Conservation (phyloP, 805 yeast species). For the Aciculoconidium aculeatum region DNA sequence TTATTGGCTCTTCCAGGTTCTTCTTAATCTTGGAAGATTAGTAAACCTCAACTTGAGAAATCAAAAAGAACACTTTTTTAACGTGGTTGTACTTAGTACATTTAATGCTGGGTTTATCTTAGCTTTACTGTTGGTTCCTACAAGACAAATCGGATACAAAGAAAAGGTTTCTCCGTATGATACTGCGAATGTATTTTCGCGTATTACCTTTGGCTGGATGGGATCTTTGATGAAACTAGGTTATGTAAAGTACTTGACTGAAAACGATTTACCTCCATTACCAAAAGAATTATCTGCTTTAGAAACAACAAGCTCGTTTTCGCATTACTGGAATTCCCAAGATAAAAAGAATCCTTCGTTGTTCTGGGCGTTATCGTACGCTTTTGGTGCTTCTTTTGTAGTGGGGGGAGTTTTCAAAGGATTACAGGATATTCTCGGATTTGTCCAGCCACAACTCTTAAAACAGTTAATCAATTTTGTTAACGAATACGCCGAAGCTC, state of each 20-base stretch:
- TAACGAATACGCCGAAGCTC: slow-evolving; percentile 33
- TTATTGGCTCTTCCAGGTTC: slow-evolving; percentile 62
- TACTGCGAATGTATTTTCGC: slow-evolving; percentile 55
- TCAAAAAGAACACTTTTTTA: slow-evolving; percentile 36
- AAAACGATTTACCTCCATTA: slow-evolving; percentile 71
- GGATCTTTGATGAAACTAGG: slow-evolving; percentile 77
- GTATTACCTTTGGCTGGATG: slow-evolving; percentile 88
- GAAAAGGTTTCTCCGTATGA: slow-evolving; percentile 42
- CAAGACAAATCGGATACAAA: slow-evolving; percentile 1
- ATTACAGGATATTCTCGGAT: slow-evolving; percentile 73
- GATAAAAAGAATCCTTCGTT: slow-evolving; percentile 43
- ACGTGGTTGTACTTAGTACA: slow-evolving; percentile 14
- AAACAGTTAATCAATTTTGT: slow-evolving; percentile 55
- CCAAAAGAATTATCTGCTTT: slow-evolving; percentile 62
- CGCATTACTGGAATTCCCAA: slow-evolving; percentile 57
- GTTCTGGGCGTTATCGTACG: slow-evolving; percentile 51
- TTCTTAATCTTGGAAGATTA: slow-evolving; percentile 44
- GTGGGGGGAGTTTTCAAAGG: slow-evolving; percentile 70
- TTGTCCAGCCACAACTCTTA: slow-evolving; percentile 79
- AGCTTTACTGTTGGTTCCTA: slow-evolving; percentile 16
- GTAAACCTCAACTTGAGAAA: slow-evolving; percentile 36
- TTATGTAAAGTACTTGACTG: slow-evolving; percentile 48
- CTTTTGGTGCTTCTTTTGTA: slow-evolving; percentile 70
- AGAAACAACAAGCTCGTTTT: slow-evolving; percentile 44
- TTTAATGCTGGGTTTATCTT: slow-evolving; percentile 39